Base-by-base conservation (phyloP, 306 rosid genomes). In the Astragalus glycyphyllos region DNA sequence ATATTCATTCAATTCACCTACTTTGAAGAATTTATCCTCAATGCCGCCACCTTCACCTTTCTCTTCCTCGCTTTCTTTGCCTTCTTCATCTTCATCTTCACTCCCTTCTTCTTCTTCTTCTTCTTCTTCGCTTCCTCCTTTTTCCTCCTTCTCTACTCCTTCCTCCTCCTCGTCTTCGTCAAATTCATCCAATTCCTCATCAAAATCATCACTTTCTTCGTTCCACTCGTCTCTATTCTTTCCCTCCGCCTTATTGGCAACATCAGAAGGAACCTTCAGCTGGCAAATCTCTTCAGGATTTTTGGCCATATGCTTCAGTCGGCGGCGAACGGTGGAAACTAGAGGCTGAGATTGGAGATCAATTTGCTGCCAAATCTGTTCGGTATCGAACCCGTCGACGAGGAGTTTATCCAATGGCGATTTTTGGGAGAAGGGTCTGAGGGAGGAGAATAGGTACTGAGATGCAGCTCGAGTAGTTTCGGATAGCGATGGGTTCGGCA, bases 291-390 rank as follows among this genome's bases (percentile, higher is more conserved):
- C 90, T 14, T 75, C 77, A 4, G 95, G 95, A 31, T 84, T 82
- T 64, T 87, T 84, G 31, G 65, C 81, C 47, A 84, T 58, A 55
- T 80, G 88, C 70, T 80, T 91, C 82, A 91, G 26, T 10, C 85
- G 89, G 64, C 99, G 90, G 49, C 86, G 88, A 41, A 94, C 67
- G 7, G 71, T 71, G 66, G 90, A 78, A 37, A 94, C 13, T 0
- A 94, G 86, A 7, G 97, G 97, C 77, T 87, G 92, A 0, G 97
- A 82, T 80, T 87, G 97, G 65, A 94, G 81, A 51, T 94, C 99
- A 26, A 89, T 87, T 79, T 94, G 99, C 73, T 94, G 96, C 99
- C 99, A 94, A 80, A 94, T 89, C 87, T 94, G 99, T 81, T 94
- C 99, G 2, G 86, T 88, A 69, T 94, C 99, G 81, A 86, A 94